These are phyloP conservation scores for Betula pendula DNA, from an alignment of 306 rosid genomes.

Conservation along the genomic window DNA sequence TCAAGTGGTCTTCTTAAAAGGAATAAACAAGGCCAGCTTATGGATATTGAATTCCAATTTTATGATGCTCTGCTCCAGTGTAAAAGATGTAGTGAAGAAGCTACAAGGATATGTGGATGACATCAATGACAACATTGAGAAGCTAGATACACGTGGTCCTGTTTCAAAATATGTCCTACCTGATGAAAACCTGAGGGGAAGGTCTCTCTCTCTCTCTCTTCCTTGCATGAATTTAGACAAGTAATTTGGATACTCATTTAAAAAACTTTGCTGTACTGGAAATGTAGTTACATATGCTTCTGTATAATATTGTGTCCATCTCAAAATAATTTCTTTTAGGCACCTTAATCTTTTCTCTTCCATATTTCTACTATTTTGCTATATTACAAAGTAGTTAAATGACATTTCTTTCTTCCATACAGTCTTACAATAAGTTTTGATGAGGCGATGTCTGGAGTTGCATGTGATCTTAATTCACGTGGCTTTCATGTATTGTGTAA, in stretches of 20 bases:
- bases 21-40: background rate
- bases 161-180: conserved; percentile 80
- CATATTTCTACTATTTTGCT: background rate
- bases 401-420: conserved; percentile 27
- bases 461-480: conserved; percentile 76
- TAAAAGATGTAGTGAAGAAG: conserved; percentile 65
- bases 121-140: conserved; percentile 59
- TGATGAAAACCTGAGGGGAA: conserved; percentile 79
- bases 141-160: conserved; percentile 81
- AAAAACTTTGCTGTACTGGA: conserved; percentile 6
- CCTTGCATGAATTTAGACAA: conserved; percentile 14
- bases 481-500: conserved; percentile 84
- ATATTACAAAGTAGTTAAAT: background rate
- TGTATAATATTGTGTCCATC: background rate
- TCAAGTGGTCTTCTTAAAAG: conserved; percentile 1
- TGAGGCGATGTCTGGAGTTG: conserved; percentile 76
- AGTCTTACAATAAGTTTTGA: conserved; percentile 72
- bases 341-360: background rate
- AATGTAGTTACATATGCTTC: conserved; percentile 2
- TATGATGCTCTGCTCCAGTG: conserved; percentile 46
- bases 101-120: conserved; percentile 75
- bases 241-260: background rate
- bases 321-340: background rate
- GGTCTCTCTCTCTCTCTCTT: conserved; percentile 47
- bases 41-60: conserved; percentile 6